Evolutionary conservation across 257 asterid species (phyloP), one percentile per base, ranked within the genome.

Genomic region (Pogostemon cablin): DNA sequence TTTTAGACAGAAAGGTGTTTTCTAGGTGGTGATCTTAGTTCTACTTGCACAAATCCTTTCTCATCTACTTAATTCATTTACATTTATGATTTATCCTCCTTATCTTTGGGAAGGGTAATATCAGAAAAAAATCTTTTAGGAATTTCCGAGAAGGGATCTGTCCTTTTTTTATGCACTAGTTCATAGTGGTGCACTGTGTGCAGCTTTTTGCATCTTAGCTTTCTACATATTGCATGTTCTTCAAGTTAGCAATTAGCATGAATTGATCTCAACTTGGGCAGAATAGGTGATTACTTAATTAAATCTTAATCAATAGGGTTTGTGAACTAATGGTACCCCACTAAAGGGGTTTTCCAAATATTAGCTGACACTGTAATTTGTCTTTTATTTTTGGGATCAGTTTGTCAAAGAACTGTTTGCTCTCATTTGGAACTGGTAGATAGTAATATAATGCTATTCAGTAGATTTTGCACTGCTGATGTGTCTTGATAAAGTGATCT

Each of bases 151-250:
- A 41, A 40, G 54, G 54, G 11, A 11, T 68, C 20, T 49, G 25
- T 20, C 32, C 32, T 25, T 25, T 25, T 25, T 25, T 25, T 25
- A 25, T 25, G 32, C 32, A 25, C n/a, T 55, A 42, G 56, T 44
- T 5, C 15, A 54, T 34, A 55, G 3, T 5, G 46, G 56, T 55
- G 32, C 42, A 54, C 55, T 56, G 10, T 3, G 37, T 7, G 49
- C 48, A 50, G 9, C 7, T 40, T 37, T 34, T 6, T 64, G 10
- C 11, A 65, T 48, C 48, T 47, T 47, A 32, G 43, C 44, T 8
- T 20, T 48, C 8, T 34, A 65, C 47, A 6, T 62, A 6, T 76
- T n/a, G 68, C 68, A 53, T 63, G 39, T 42, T 60, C 35, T 15
- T 32, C 25, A 11, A 75, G 20, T 58, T 5, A 46, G 2, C 35